Percentiles rank a stretch among this genome's conserved stretches.
These are phyloP conservation scores for Alternaria brassicicola DNA, from an alignment of 2,329 filamentous ascomycete genomes.

Conservation along the genomic window DNA sequence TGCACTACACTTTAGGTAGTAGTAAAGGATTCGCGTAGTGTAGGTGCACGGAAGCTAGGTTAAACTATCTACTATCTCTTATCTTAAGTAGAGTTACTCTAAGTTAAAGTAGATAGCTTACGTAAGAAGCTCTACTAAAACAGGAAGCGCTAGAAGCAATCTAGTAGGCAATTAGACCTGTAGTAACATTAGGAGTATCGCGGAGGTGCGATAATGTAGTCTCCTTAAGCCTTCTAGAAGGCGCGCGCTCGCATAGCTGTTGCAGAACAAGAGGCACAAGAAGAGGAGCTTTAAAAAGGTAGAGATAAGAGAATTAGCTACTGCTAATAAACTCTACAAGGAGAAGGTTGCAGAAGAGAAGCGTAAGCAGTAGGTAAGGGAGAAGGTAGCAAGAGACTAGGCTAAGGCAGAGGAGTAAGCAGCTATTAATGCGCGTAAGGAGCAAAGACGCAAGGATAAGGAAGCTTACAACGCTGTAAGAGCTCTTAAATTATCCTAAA, in stretches of 20 bases:
- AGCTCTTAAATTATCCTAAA: background rate
- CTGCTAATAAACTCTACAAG: background rate
- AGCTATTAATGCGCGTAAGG: constrained; percentile 3
- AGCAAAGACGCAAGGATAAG: background rate
- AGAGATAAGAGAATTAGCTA: background rate
- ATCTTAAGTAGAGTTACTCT: background rate
- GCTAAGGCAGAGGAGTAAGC: background rate
- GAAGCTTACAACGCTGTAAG: background rate
- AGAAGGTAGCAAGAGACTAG: background rate
- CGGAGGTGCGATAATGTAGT: constrained; percentile 2
- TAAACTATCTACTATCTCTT: background rate
- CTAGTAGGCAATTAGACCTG: background rate
- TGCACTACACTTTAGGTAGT: too few relatives aligned
- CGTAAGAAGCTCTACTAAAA: background rate
- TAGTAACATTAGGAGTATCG: background rate
- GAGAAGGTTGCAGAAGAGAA: background rate
- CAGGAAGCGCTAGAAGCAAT: background rate
- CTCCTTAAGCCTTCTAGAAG: background rate
- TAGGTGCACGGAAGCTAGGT: background rate
- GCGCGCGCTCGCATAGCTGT: background rate
- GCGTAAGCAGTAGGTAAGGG: background rate
- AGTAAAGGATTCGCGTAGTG: too few relatives aligned
- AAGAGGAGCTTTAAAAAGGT: constrained; percentile 1
- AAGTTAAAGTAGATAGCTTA: background rate
- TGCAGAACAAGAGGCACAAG: background rate